Percentiles rank a stretch among this genome's conserved stretches.
These are phyloP conservation scores for Tirmania nivea DNA, from an alignment of 495 filamentous ascomycete species.

Conservation along the genomic window DNA sequence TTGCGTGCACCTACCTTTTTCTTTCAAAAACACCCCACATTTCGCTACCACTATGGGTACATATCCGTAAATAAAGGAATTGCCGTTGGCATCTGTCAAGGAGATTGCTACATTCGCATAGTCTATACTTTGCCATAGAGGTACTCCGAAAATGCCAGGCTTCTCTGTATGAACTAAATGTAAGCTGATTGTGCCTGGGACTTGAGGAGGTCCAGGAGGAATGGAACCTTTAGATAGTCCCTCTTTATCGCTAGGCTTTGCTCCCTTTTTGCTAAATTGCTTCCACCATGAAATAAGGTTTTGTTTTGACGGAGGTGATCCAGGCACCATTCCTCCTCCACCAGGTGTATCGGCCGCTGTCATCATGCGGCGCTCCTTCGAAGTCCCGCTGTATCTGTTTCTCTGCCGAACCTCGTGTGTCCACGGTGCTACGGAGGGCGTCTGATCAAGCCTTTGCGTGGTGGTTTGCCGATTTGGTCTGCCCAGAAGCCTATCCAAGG, in stretches of 20 bases:
- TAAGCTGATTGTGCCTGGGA: neutral
- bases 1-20: slow-evolving; percentile 48
- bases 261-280: slow-evolving; percentile 38
- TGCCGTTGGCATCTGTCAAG: slow-evolving; percentile 67
- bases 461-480: too few species aligned
- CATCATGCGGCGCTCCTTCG: slow-evolving; percentile 1
- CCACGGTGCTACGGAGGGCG: too few species aligned
- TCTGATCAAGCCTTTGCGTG: too few species aligned
- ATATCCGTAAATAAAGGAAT: slow-evolving; percentile 96
- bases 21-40: slow-evolving; percentile 92
- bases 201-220: neutral
- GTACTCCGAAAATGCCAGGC: slow-evolving; percentile 65
- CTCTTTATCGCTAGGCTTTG: neutral
- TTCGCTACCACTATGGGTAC: slow-evolving; percentile 97
- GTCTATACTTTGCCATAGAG: slow-evolving; percentile 78
- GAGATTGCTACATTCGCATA: slow-evolving; percentile 99
- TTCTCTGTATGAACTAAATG: neutral
- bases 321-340: neutral
- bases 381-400: neutral
- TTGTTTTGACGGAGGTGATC: slow-evolving; percentile 40
- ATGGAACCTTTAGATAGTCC: neutral
- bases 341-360: neutral
- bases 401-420: too few species aligned
- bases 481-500: too few species aligned
- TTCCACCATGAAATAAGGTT: slow-evolving; percentile 58